These are phyloP conservation scores for Yarrowia deformans DNA, from an alignment of 805 yeast genomes.

Conservation along the genomic window DNA sequence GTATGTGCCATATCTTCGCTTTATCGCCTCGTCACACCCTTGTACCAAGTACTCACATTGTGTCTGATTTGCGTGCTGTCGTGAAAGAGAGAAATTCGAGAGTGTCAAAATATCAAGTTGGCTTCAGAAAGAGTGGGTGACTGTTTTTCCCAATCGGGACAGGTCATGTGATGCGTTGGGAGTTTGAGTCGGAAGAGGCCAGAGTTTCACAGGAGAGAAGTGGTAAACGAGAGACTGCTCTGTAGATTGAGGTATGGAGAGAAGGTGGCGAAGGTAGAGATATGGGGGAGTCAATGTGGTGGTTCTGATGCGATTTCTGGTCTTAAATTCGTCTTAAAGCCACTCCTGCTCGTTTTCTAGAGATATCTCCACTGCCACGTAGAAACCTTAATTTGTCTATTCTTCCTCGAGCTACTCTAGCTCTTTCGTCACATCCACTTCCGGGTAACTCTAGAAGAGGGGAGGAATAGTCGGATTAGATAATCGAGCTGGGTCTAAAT, in stretches of 20 bases:
- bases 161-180: constrained; percentile 30
- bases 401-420: no score
- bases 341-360: no score
- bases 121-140: constrained; percentile 27
- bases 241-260: not conserved
- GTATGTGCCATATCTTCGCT: not conserved
- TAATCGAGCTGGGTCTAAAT: not conserved
- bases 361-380: no score
- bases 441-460: no score
- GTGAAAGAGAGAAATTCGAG: constrained; percentile 30
- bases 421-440: no score
- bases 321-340: no score
- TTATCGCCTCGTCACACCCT: constrained; percentile 3
- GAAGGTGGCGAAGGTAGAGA: no score
- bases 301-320: no score
- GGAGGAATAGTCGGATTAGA: no score
- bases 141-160: constrained; percentile 34
- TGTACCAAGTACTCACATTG: constrained; percentile 39
- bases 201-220: not conserved
- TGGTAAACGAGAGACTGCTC: not conserved
- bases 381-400: no score
- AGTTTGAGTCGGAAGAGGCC: not conserved
- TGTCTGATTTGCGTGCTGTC: constrained; percentile 38
- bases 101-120: constrained; percentile 36
- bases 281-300: no score